phyloP scores from a whole-genome alignment of 2,329 filamentous ascomycete species.

The Xylaria sp. region DNA sequence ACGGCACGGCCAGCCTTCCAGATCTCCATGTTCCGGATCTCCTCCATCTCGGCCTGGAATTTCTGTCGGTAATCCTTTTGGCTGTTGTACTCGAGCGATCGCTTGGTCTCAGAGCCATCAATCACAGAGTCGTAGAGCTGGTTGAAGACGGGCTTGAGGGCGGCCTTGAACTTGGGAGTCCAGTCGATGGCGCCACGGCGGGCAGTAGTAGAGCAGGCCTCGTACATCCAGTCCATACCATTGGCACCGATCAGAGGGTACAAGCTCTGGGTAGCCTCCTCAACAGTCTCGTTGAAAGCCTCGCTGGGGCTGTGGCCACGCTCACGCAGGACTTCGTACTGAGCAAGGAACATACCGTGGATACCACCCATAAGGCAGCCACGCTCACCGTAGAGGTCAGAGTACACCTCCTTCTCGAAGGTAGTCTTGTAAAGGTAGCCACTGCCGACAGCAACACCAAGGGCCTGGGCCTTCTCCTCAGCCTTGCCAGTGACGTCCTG shows the following conservation, averaged over 20 bases:
- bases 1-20: slow-evolving; percentile 99
- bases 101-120: slow-evolving; percentile 92
- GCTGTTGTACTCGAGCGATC: slow-evolving; percentile 96
- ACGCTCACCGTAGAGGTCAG: slow-evolving; percentile 99
- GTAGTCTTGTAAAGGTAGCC: slow-evolving; percentile 99
- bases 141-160: slow-evolving; percentile 98
- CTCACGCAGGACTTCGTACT: slow-evolving; percentile 99
- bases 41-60: slow-evolving; percentile 98
- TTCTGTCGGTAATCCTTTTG: slow-evolving; percentile 95
- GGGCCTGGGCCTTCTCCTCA: slow-evolving; percentile 95
- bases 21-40: slow-evolving; percentile 98
- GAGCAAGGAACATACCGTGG: slow-evolving; percentile 99
- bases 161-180: slow-evolving; percentile 96
- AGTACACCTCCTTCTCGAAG: slow-evolving; percentile 99
- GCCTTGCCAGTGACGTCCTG: slow-evolving; percentile 98
- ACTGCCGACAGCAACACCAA: slow-evolving; percentile 95
- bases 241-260: slow-evolving; percentile 97
- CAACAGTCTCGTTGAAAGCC: slow-evolving; percentile 99
- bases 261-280: slow-evolving; percentile 97
- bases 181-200: slow-evolving; percentile 99
- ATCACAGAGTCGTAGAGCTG: slow-evolving; percentile 93
- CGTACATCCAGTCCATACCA: slow-evolving; percentile 99
- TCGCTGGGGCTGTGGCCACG: slow-evolving; percentile 96
- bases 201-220: slow-evolving; percentile 98
- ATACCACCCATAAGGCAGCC: slow-evolving; percentile 99